A percentile compares a stretch with the other conserved stretches of the same genome.
These are phyloP conservation scores for Byssoonygena ceratinophila DNA, from an alignment of 2,329 filamentous ascomycete species.

Conservation along the genomic window DNA sequence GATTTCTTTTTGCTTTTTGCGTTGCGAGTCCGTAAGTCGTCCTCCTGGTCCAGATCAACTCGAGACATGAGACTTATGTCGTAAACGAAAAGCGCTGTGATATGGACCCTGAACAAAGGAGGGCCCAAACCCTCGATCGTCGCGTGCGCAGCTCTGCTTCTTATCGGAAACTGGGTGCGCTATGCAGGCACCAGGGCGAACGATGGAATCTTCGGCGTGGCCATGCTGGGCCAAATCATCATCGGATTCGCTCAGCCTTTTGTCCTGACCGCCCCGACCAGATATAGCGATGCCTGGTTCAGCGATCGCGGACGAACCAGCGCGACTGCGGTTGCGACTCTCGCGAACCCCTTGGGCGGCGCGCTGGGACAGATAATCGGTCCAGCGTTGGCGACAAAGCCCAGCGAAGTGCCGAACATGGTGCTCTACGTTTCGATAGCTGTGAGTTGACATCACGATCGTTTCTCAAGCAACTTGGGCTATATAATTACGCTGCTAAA, in stretches of 20 bases:
- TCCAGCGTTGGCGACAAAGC: conserved; percentile 58
- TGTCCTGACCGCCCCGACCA: conserved; percentile 74
- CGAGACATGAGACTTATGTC: neutral
- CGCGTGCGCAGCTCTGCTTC: conserved; percentile 57
- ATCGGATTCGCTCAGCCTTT: conserved; percentile 87
- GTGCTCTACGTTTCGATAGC: conserved; percentile 79
- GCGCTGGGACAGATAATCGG: conserved; percentile 80
- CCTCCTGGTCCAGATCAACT: neutral
- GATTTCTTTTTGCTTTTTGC: conserved; percentile 76
- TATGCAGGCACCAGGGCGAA: conserved; percentile 56
- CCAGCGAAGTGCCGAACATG: conserved; percentile 62
- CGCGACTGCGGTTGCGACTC: conserved; percentile 71
- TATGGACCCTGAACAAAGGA: conserved; percentile 64
- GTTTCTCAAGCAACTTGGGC: too few species aligned
- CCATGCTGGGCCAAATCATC: conserved; percentile 86
- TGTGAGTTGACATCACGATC: conserved; percentile 41
- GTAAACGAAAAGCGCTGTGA: conserved; percentile 40
- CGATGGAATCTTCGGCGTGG: conserved; percentile 58
- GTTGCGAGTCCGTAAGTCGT: conserved; percentile 52
- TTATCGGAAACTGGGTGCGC: conserved; percentile 84
- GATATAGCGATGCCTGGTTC: conserved; percentile 94
- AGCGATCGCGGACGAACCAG: conserved; percentile 70
- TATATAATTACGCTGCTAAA: too few species aligned
- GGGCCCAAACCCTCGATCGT: conserved; percentile 72
- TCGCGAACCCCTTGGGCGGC: conserved; percentile 84